Evolutionary conservation across 2,329 filamentous ascomycete species (phyloP).

Genomic region (Exophiala phaeomuriformis): DNA sequence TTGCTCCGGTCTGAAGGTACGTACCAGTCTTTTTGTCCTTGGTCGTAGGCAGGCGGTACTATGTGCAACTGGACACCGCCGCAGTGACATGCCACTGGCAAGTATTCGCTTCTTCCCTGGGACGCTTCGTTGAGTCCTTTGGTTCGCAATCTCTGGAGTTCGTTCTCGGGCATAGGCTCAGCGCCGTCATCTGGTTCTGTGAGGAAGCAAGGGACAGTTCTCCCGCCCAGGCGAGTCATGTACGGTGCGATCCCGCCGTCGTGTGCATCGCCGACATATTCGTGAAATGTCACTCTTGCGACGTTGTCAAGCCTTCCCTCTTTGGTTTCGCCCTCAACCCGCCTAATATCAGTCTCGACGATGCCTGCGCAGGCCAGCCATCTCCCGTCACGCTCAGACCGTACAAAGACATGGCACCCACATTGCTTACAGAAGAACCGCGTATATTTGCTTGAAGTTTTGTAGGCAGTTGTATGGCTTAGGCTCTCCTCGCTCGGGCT

Average conservation of each 20-base stretch:
- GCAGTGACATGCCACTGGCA: constrained; percentile 30
- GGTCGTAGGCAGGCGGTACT: constrained; percentile 43
- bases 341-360: constrained; percentile 6
- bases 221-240: constrained; percentile 7
- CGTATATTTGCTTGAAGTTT: constrained; percentile 32
- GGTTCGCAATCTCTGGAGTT: constrained; percentile 4
- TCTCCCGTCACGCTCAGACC: constrained; percentile 2
- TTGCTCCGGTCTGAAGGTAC: constrained; percentile 48
- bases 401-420: constrained; percentile 19
- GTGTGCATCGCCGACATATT: constrained; percentile 14
- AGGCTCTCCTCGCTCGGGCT: constrained; percentile 28
- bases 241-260: constrained; percentile 21
- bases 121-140: not conserved
- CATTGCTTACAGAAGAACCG: constrained; percentile 37
- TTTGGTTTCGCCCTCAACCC: not conserved
- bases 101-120: not conserved
- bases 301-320: constrained; percentile 1
- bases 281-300: constrained; percentile 12
- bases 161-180: not conserved
- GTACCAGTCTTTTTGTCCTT: constrained; percentile 41
- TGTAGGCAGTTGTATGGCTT: constrained; percentile 30
- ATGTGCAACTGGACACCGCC: constrained; percentile 51
- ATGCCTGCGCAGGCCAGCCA: constrained; percentile 18
- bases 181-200: constrained; percentile 1
- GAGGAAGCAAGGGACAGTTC: constrained; percentile 11